A percentile compares a stretch with the other conserved stretches of the same genome.
Conservation (phyloP, 2,329 filamentous ascomycete genomes). For the Fusarium luffae region DNA sequence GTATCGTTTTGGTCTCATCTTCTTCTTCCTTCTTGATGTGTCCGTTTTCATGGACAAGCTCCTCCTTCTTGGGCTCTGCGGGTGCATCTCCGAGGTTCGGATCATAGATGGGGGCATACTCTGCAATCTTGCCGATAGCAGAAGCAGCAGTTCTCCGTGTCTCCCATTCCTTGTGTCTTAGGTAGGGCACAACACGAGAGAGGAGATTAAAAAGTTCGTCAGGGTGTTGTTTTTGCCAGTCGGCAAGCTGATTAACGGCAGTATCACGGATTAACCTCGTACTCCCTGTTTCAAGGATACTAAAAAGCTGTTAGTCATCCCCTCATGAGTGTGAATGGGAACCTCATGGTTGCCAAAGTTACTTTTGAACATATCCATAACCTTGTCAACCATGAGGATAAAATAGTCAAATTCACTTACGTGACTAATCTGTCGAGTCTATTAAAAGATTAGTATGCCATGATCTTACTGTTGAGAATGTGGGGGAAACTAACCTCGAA, state of each 20-base stretch:
- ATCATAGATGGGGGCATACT: slow-evolving; percentile 87
- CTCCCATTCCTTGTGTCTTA: slow-evolving; percentile 96
- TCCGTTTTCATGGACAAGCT: slow-evolving; percentile 50
- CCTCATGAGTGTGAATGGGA: not conserved
- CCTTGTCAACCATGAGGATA: not conserved
- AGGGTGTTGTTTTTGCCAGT: slow-evolving; percentile 97
- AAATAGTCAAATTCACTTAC: slow-evolving; percentile 64
- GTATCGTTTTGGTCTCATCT: slow-evolving; percentile 56
- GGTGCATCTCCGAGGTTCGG: slow-evolving; percentile 80
- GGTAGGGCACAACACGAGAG: slow-evolving; percentile 92
- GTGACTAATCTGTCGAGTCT: slow-evolving; percentile 89
- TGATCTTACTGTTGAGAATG: not conserved
- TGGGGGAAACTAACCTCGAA: slow-evolving; percentile 60
- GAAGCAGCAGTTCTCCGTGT: slow-evolving; percentile 93
- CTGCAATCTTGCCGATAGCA: slow-evolving; percentile 92
- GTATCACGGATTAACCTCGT: slow-evolving; percentile 96
- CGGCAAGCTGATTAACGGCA: slow-evolving; percentile 93
- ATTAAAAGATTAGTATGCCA: slow-evolving; percentile 30
- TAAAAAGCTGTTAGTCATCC: slow-evolving; percentile 52
- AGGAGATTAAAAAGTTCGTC: slow-evolving; percentile 97
- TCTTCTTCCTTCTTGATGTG: slow-evolving; percentile 73
- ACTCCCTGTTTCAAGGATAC: slow-evolving; percentile 95
- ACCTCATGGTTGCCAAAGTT: not conserved
- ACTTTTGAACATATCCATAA: not conserved
- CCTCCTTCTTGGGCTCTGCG: slow-evolving; percentile 55